These are phyloP conservation scores for Stachybotrys elegans DNA, from an alignment of 2,329 filamentous ascomycete species.

Conservation along the genomic window DNA sequence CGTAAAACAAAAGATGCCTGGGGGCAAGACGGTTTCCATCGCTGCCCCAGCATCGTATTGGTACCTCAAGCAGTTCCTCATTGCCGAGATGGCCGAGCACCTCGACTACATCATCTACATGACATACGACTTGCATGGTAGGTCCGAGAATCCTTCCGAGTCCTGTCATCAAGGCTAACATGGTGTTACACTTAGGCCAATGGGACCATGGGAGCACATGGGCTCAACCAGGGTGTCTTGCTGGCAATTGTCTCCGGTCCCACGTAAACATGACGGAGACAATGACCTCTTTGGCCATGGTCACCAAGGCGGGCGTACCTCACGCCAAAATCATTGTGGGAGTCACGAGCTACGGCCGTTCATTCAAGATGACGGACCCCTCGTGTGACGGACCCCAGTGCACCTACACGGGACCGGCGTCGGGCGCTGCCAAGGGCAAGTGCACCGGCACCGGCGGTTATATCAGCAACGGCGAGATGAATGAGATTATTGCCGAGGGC, in stretches of 20 bases:
- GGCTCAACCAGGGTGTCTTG: slow-evolving; percentile 15
- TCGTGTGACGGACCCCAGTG: slow-evolving; percentile 14
- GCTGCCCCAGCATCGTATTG: neutral
- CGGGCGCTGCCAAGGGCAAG: slow-evolving; percentile 12
- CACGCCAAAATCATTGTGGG: slow-evolving; percentile 11
- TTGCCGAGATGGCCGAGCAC: neutral
- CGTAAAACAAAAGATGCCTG: neutral
- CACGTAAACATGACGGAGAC: slow-evolving; percentile 33
- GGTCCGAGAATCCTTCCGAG: no score
- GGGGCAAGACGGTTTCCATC: no score
- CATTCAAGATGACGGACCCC: slow-evolving; percentile 19
- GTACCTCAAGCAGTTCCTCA: neutral
- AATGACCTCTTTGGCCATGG: slow-evolving; percentile 22
- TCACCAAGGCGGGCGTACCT: slow-evolving; percentile 14
- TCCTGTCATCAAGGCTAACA: no score
- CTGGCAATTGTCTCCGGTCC: slow-evolving; percentile 27
- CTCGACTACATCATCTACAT: neutral
- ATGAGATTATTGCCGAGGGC: slow-evolving; percentile 9
- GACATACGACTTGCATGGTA: neutral
- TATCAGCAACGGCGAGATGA: slow-evolving; percentile 19
- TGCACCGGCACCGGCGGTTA: slow-evolving; percentile 21
- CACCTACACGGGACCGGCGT: slow-evolving; percentile 11
- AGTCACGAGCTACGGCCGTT: slow-evolving; percentile 16
- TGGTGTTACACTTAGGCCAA: no score
- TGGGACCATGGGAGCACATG: slow-evolving; percentile 23